phyloP scores from a whole-genome alignment of 371 early-diverging fungal genomes.

The Mortierella sp. region DNA sequence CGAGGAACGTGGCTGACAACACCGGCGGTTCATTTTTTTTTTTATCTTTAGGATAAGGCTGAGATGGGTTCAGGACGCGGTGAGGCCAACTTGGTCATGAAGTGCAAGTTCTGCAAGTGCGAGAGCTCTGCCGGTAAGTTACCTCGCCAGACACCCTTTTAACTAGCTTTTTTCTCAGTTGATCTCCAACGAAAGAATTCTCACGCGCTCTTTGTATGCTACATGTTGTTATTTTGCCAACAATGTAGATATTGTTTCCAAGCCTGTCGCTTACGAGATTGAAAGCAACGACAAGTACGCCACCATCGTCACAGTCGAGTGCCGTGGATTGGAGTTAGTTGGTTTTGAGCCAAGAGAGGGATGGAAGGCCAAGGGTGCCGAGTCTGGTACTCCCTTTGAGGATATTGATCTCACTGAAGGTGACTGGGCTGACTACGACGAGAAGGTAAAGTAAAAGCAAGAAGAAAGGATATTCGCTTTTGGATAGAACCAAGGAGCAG shows the following conservation, averaged over 20 bases:
- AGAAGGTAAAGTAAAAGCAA: slow-evolving; percentile 65
- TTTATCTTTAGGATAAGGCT: slow-evolving; percentile 48
- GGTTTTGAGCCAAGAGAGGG: slow-evolving; percentile 83
- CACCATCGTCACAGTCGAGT: slow-evolving; percentile 82
- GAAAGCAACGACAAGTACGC: slow-evolving; percentile 75
- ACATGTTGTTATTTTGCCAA: background rate
- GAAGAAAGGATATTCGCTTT: background rate
- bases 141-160: background rate
- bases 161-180: background rate
- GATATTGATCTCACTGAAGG: slow-evolving; percentile 86
- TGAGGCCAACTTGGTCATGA: slow-evolving; percentile 90
- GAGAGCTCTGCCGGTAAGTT: slow-evolving; percentile 79
- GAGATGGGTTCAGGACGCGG: slow-evolving; percentile 71
- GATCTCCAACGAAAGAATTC: background rate
- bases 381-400: slow-evolving; percentile 80
- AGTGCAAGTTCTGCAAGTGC: slow-evolving; percentile 93
- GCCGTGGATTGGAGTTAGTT: slow-evolving; percentile 89
- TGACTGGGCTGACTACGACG: slow-evolving; percentile 95
- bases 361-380: slow-evolving; percentile 81
- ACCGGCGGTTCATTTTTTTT: slow-evolving; percentile 17
- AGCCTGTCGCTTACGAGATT: slow-evolving; percentile 71
- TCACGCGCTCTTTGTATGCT: background rate
- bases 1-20: slow-evolving; percentile 19
- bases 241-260: slow-evolving; percentile 68
- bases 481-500: background rate